These are phyloP conservation scores for Solanum peruvianum DNA, from an alignment of 257 asterid species.

Conservation along the genomic window DNA sequence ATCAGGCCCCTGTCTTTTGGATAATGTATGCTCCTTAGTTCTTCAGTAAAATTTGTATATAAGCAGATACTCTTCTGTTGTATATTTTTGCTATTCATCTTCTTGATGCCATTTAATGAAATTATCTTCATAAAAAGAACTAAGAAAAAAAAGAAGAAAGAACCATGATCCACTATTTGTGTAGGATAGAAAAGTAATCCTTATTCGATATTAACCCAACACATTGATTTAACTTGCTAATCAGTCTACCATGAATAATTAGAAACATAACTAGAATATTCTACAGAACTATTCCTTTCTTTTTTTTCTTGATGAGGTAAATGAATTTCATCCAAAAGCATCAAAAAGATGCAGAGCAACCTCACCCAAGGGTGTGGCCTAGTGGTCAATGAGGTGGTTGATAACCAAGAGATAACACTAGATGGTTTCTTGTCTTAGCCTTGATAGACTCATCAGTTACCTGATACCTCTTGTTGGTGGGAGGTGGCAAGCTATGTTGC, in stretches of 20 bases:
- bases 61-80: not conserved
- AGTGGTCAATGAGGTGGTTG: not conserved
- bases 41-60: not conserved
- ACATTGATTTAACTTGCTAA: not conserved
- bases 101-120: not conserved
- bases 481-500: not conserved
- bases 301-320: not conserved
- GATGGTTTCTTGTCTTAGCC: not conserved
- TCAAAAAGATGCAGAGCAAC: not conserved
- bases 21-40: not conserved
- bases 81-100: not conserved
- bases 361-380: not conserved
- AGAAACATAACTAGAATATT: not conserved
- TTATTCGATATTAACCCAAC: not conserved
- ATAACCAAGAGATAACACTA: not conserved
- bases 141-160: not conserved
- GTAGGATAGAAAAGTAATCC: not conserved
- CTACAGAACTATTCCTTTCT: not conserved
- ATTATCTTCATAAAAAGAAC: not conserved
- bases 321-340: not conserved
- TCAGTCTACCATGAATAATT: not conserved
- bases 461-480: not conserved
- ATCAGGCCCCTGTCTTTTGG: not conserved
- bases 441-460: not conserved
- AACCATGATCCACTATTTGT: not conserved